These are phyloP conservation scores for Capsicum baccatum DNA, from an alignment of 257 asterid species.

Conservation along the genomic window DNA sequence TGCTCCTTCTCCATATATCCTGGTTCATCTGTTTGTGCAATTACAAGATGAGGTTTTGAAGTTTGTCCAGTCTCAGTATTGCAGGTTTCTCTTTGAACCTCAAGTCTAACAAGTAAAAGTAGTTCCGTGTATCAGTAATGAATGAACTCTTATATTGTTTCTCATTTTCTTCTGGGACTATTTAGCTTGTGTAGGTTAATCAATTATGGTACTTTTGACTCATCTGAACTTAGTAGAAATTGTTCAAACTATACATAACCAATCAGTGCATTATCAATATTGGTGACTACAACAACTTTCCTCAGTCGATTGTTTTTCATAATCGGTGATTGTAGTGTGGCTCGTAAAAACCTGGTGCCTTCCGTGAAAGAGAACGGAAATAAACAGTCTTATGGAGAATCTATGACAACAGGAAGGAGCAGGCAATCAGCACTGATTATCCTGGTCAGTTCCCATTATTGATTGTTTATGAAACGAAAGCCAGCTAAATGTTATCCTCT, in stretches of 20 bases:
- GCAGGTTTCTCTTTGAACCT: constrained; percentile 28
- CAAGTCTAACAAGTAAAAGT: not conserved
- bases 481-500: not conserved
- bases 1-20: not conserved
- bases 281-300: constrained; percentile 21
- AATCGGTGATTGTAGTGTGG: constrained; percentile 53
- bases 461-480: not conserved
- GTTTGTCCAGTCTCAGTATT: constrained; percentile 2
- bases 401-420: constrained; percentile 48
- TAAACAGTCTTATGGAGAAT: constrained; percentile 41
- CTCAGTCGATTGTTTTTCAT: constrained; percentile 21
- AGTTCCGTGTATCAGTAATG: no score
- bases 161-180: constrained; percentile 20
- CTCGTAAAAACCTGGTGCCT: constrained; percentile 50
- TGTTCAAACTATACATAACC: not conserved
- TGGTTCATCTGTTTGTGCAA: not conserved
- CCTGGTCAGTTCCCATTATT: constrained; percentile 60
- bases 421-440: constrained; percentile 57
- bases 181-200: not conserved
- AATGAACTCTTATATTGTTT: not conserved
- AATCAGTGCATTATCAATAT: not conserved
- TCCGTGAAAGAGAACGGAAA: constrained; percentile 47
- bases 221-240: not conserved
- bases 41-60: not conserved
- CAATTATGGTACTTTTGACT: constrained; percentile 14